These are phyloP conservation scores for Coriaria nepalensis DNA, from an alignment of 306 rosid genomes.

Conservation along the genomic window DNA sequence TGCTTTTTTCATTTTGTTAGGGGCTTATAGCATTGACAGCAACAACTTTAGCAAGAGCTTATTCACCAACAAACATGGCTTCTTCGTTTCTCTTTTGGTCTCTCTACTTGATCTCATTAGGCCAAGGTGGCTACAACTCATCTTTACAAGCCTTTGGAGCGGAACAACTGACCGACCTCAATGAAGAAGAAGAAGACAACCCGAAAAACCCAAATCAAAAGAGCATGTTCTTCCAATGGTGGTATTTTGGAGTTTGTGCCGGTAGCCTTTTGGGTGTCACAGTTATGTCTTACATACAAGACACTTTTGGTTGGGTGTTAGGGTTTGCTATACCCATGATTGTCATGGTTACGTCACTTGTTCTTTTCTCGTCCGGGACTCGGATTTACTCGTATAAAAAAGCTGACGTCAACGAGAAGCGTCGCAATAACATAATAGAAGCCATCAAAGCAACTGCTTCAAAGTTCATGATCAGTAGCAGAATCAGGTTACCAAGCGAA, in stretches of 20 bases:
- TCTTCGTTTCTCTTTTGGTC: conserved; percentile 60
- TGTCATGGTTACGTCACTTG: conserved; percentile 46
- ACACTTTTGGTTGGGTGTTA: conserved; percentile 75
- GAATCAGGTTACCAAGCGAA: conserved; percentile 27
- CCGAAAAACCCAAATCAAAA: conserved; percentile 30
- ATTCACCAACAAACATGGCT: conserved; percentile 36
- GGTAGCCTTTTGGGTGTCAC: conserved; percentile 85
- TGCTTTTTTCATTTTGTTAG: conserved; percentile 20
- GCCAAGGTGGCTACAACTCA: conserved; percentile 90
- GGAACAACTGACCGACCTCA: conserved; percentile 60
- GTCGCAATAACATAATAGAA: conserved; percentile 22
- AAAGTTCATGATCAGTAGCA: conserved; percentile 36
- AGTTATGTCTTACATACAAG: conserved; percentile 87
- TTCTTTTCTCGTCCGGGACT: conserved; percentile 53
- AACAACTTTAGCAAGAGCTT: conserved; percentile 47
- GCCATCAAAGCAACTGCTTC: conserved; percentile 36
- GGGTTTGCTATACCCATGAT: conserved; percentile 79
- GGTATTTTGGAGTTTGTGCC: conserved; percentile 83
- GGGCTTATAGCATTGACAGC: conserved; percentile 81
- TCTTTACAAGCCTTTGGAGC: conserved; percentile 38
- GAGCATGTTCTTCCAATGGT: conserved; percentile 59
- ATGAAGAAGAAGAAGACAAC: conserved; percentile 49
- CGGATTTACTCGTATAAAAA: conserved; percentile 42
- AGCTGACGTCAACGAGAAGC: conserved; percentile 11
- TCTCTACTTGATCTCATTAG: conserved; percentile 67